Conservation (phyloP, 345 rosid species). For the Erodium maritimum region DNA sequence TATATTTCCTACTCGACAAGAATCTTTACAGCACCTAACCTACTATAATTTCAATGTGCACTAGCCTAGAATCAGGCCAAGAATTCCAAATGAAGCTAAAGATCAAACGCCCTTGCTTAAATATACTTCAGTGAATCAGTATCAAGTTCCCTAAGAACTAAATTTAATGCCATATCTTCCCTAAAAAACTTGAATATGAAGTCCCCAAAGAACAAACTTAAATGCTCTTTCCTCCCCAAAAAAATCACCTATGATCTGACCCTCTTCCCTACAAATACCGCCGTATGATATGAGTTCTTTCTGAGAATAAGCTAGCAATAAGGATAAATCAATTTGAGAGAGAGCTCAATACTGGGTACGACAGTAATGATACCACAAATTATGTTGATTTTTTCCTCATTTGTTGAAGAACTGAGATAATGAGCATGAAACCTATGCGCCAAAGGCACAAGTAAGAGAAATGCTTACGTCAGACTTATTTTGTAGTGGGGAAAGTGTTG, state of each 20-base stretch:
- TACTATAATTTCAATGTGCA: neutral
- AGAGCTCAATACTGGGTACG: too few relatives aligned
- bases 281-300: too few relatives aligned
- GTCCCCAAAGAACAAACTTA: too few relatives aligned
- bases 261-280: neutral
- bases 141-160: too few relatives aligned
- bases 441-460: neutral
- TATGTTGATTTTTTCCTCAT: neutral
- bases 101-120: neutral
- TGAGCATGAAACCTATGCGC: too few relatives aligned
- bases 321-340: too few relatives aligned
- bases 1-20: neutral
- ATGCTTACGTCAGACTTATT: slow-evolving; percentile 46
- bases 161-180: too few relatives aligned
- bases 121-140: too few relatives aligned
- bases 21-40: neutral
- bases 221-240: too few relatives aligned
- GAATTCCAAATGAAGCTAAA: neutral
- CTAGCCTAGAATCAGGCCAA: neutral
- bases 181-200: too few relatives aligned
- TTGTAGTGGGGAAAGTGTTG: slow-evolving; percentile 53
- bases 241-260: neutral
- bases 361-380: too few relatives aligned
- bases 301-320: neutral
- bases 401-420: neutral